Percentiles rank a stretch among this genome's conserved stretches.
Conservation (phyloP, 1,284 basidiomycete genomes). For the Meira miltonrushii region DNA sequence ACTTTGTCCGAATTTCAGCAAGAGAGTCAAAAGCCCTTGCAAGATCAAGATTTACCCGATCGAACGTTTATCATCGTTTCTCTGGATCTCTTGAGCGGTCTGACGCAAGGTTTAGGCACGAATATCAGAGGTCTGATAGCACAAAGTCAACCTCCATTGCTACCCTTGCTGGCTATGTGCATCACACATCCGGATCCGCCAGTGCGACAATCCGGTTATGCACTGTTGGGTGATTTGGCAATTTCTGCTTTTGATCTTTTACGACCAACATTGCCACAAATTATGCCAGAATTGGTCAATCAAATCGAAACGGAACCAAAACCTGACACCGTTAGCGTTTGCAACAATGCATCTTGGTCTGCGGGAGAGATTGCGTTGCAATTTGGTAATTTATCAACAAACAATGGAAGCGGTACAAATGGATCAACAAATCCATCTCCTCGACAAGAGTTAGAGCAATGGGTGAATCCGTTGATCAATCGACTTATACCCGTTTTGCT, state of each 20-base stretch:
- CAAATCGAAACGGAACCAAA: conserved; percentile 88
- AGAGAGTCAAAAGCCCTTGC: conserved; percentile 76
- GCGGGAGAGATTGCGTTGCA: conserved; percentile 83
- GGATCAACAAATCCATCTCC: background rate
- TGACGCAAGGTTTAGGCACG: conserved; percentile 87
- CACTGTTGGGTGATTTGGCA: conserved; percentile 92
- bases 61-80: conserved; percentile 73
- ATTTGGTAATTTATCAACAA: conserved; percentile 20
- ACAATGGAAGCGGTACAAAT: conserved; percentile 52
- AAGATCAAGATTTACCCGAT: conserved; percentile 43
- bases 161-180: conserved; percentile 46
- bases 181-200: conserved; percentile 78
- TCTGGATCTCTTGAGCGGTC: conserved; percentile 86
- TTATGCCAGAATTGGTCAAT: conserved; percentile 82
- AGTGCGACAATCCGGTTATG: conserved; percentile 92
- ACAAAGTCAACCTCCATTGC: conserved; percentile 34
- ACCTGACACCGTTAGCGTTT: conserved; percentile 87
- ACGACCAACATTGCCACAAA: conserved; percentile 67
- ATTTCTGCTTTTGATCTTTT: conserved; percentile 87
- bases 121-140: conserved; percentile 51
- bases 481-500: conserved; percentile 87
- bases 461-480: conserved; percentile 65
- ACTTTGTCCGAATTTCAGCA: conserved; percentile 70
- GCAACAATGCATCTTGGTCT: conserved; percentile 99
- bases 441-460: conserved; percentile 33